Base-by-base conservation (phyloP, 306 rosid genomes). In the Alnus rubra region DNA sequence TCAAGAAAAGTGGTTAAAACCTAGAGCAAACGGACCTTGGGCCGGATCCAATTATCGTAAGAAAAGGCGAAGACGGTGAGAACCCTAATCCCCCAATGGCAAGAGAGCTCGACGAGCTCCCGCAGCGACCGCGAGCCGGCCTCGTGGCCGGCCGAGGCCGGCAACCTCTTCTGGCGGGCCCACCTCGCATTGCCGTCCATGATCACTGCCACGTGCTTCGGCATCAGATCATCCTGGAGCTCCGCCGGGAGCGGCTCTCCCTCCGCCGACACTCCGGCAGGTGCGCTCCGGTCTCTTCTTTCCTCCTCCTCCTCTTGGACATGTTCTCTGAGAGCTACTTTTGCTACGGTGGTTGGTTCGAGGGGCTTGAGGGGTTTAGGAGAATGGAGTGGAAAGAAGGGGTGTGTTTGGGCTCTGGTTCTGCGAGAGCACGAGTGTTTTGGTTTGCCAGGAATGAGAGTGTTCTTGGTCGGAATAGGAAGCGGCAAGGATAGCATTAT, bases 151-250 rank as follows among this genome's bases (percentile, higher is more conserved):
- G 74, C 81, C 11, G 84, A 77, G n/a, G 82, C 49, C 59, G 88
- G 67, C 82, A 86, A 39, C 8, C 85, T 82, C 52, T 76, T 80
- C 88, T 54, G n/a, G 84, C 70, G 54, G 15, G 93, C 98, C 96
- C 98, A 94, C 87, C 97, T 77, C 63, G 84, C 87, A 49, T 94
- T 89, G 2, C 96, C 97, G 33, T 94, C 98, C 93, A 92, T 87
- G 5, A 94, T 93, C 55, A 94, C 85, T 35, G 96, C 98, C 81
- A 94, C 97, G 80, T 94, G 98, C 79, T 81, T 94, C 68, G 95
- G 97, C 91, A 93, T 84, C 81, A 85, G 48, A 70, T 91, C 97
- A 72, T 60, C 76, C 45, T 28, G 60, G 2, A 93, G 92, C 37
- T 75, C 90, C 5, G 11, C 53, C 10, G 92, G 97, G 8, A 88